phyloP scores from a whole-genome alignment of 495 filamentous ascomycete species.

The Ramalina peruviana region DNA sequence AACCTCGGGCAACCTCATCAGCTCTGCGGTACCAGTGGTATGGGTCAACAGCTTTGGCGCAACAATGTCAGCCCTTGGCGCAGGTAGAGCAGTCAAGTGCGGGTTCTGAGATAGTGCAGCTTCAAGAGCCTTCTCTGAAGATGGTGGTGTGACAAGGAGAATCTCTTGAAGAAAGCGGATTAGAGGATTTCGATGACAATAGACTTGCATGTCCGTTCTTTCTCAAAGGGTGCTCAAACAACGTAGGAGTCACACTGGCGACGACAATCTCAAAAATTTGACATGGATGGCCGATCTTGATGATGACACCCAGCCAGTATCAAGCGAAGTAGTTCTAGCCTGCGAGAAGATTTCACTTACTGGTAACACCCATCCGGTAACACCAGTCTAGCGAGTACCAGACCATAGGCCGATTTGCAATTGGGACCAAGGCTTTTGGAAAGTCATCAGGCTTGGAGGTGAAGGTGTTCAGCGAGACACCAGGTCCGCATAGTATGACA shows the following conservation, averaged over 20 bases:
- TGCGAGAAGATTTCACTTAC: conserved; percentile 30
- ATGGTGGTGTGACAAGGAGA: conserved; percentile 66
- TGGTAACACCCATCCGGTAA: conserved; percentile 67
- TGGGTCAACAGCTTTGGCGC: conserved; percentile 57
- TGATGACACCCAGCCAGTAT: background rate
- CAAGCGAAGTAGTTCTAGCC: background rate
- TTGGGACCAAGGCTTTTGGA: conserved; percentile 80
- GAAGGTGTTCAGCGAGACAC: conserved; percentile 81
- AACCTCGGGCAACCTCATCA: conserved; percentile 70
- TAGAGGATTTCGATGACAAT: background rate
- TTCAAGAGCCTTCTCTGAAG: conserved; percentile 54
- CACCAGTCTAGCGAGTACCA: conserved; percentile 91
- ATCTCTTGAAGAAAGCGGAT: conserved; percentile 42
- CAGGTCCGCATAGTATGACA: conserved; percentile 83
- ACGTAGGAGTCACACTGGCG: too few species aligned
- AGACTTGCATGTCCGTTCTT: background rate
- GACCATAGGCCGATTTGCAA: conserved; percentile 92
- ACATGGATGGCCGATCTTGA: too few species aligned
- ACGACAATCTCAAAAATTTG: too few species aligned
- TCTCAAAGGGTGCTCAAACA: too few species aligned
- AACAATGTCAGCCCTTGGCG: conserved; percentile 59
- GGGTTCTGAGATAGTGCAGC: conserved; percentile 75
- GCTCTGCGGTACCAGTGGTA: conserved; percentile 74
- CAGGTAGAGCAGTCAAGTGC: conserved; percentile 65
- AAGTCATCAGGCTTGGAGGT: conserved; percentile 77